These are phyloP conservation scores for Rhizoctonia solani DNA, from an alignment of 1,284 basidiomycete genomes.

Conservation along the genomic window DNA sequence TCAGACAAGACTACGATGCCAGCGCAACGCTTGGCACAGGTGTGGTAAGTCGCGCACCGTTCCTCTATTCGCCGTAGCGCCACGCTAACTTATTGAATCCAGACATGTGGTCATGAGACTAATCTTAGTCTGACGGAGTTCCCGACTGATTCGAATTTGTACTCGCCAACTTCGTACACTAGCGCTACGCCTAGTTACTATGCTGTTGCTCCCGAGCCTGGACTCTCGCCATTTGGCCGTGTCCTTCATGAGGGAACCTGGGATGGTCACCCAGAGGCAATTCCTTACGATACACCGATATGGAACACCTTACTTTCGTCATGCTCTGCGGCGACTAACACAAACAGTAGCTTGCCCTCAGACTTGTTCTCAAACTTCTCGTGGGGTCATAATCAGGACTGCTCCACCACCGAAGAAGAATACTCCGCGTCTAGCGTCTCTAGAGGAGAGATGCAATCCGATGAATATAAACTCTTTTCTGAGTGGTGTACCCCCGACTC, in stretches of 20 bases:
- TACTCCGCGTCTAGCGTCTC: not conserved
- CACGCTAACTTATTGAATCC: not conserved
- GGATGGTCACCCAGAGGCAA: not conserved
- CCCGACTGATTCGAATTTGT: slow-evolving; percentile 1
- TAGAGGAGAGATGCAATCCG: not conserved
- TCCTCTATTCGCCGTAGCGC: not conserved
- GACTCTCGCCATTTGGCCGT: slow-evolving; percentile 4
- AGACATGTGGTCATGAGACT: not conserved
- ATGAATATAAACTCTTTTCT: not conserved
- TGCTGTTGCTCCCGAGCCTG: not conserved
- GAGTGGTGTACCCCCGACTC: slow-evolving; percentile 22
- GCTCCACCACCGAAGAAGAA: not conserved
- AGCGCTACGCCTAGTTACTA: not conserved
- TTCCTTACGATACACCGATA: not conserved
- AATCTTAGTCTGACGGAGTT: not conserved
- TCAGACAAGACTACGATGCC: slow-evolving; percentile 1
- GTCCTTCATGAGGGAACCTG: not conserved
- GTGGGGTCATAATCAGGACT: not conserved
- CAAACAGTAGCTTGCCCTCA: no score
- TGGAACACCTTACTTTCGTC: not conserved
- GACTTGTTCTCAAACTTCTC: not conserved
- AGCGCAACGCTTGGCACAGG: not conserved
- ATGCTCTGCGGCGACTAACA: not conserved
- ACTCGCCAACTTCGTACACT: not conserved
- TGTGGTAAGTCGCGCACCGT: not conserved